These are phyloP conservation scores for Debaryomycetaceae sp. DNA, from an alignment of 1,139 yeast genomes.

Conservation along the genomic window DNA sequence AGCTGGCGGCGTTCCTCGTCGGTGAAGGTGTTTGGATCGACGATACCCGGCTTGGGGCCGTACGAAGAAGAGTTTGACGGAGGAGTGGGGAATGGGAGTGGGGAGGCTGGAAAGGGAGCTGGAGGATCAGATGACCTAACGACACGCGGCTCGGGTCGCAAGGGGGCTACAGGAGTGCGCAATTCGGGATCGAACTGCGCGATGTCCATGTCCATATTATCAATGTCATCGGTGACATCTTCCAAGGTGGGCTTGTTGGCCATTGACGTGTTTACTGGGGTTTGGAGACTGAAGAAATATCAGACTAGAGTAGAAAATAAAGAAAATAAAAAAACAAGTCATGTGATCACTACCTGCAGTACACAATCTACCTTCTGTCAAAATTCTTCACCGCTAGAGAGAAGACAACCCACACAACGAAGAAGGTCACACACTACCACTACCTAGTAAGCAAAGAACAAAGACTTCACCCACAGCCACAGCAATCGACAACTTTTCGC, in stretches of 20 bases:
- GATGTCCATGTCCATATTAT: constrained; percentile 84
- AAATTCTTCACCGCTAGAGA: no score
- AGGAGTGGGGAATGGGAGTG: not conserved
- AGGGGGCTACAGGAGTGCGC: constrained; percentile 61
- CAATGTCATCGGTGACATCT: constrained; percentile 81
- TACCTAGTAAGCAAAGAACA: no score
- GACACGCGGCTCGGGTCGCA: constrained; percentile 44
- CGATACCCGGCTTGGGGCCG: constrained; percentile 12
- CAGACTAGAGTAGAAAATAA: no score
- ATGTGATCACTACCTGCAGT: no score
- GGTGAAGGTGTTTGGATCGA: constrained; percentile 27
- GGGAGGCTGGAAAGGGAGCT: constrained; percentile 16
- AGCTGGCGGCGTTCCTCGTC: constrained; percentile 51
- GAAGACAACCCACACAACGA: no score
- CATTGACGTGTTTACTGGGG: no score
- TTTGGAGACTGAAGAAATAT: no score
- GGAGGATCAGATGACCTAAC: constrained; percentile 53
- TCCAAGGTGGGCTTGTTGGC: constrained; percentile 65
- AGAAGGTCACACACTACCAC: no score
- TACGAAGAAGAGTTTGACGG: constrained; percentile 1
- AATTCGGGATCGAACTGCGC: constrained; percentile 79
- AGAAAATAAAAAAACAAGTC: no score
- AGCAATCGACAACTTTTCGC: no score
- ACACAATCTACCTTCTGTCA: no score
- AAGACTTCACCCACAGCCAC: no score